Evolutionary conservation across 2,329 filamentous ascomycete species (phyloP), one percentile per base, ranked within the genome.

Genomic region (Septoria petroselini): DNA sequence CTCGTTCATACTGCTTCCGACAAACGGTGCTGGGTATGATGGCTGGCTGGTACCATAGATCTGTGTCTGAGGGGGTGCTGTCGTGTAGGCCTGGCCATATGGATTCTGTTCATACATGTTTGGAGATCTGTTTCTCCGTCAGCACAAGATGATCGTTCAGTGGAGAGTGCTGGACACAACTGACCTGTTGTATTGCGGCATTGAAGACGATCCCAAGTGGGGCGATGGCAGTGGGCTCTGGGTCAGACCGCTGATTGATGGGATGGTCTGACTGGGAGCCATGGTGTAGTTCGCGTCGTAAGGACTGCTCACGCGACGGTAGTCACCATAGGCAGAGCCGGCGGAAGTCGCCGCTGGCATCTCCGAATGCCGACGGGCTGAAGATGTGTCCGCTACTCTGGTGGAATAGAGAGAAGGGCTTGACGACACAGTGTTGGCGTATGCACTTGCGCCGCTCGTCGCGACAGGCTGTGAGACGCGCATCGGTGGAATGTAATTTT

Each of bases 231-330:
- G 51, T 11, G 64, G 58, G 43, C 62, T 65, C 41, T 67, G 65
- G 7, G 61, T 65, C n/a, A 68, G 51, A 17, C 66, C 65, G 40
- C 61, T 65, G 52, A 66, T 65, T 3, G 59, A 62, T 21, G 64
- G 60, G 15, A 67, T 65, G 3, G 58, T 62, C 48, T 62, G 64
- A 41, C 55, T 54, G 0, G 60, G 50, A 18, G 54, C 44, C 48
- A 60, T 59, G 12, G 63, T 60, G 48, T 67, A 67, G 41, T 58
- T 57, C 2, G 52, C 47, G 12, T 65, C 63, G 54, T 65, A 65
- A 18, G 62, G 61, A 47, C 51, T 64, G 52, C 55, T 65, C 17
- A 60, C 57, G 11, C 63, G 58, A 27, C 62, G 58, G 54, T 62
- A 64, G 39, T 50, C 55, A 31, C 50, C 53, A 48, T 65, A 64